Evolutionary conservation across 805 yeast genomes (phyloP), one percentile per base, ranked within the genome.

Genomic region (Pichia nakasei): DNA sequence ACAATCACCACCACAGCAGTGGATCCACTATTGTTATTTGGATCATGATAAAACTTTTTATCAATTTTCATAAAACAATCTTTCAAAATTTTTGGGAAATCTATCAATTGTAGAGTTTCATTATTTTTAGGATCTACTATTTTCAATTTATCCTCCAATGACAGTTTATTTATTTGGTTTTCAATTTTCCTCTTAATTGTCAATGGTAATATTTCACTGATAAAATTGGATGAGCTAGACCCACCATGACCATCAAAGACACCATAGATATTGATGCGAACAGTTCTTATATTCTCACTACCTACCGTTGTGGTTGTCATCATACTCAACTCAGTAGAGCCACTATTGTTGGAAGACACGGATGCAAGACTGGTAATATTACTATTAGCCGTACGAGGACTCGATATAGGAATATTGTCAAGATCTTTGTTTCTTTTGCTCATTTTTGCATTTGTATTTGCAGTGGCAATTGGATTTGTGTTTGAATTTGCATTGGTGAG

Each of bases 211-310:
- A 57, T 56, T 20, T 66, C 66, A 35, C 78, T 68, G 5, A 83
- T 60, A 48, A 65, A 75, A 31, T 68, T 69, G 1, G 89, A 78
- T 20, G 83, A 71, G 22, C 72, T 71, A 6, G 72, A 67, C 15
- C 91, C 89, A 2, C 94, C 94, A 59, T 84, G 94, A 2, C 94
- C 94, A 60, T 84, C 94, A 60, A 81, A 84, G 2, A 84, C 83
- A 0, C 82, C 87, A 58, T 80, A 82, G 3, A 83, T 69, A 45
- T 69, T 67, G 12, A 60, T 38, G 36, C 47, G 51, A 9, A 54
- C 39, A 7, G 17, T 29, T 3, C 40, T 41, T 13, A 31, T 18
- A 9, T 45, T 38, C 20, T 27, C 39, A 27, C 13, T 36, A 9
- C 42, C 33, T 3, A 42, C 37, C 9, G 39, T 41, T n/a, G 35